phyloP scores from a whole-genome alignment of 495 filamentous ascomycete species.

The Bathelium albidoporum region DNA sequence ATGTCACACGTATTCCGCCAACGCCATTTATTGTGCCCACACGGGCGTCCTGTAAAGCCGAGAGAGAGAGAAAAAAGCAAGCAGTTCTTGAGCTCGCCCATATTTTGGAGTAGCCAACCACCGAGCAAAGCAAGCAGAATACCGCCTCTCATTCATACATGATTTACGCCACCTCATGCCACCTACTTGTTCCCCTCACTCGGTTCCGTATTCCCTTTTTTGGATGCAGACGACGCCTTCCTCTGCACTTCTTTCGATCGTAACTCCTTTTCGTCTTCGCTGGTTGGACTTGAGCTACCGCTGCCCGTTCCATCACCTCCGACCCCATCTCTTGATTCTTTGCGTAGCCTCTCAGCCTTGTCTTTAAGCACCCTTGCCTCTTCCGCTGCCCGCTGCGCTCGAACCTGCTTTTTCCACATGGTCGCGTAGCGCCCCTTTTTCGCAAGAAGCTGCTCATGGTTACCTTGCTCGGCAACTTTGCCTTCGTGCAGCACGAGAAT shows the following conservation, averaged over 20 bases:
- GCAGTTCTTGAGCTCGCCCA: neutral
- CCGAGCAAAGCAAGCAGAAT: neutral
- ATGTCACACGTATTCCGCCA: slow-evolving; percentile 1
- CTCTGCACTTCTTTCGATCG: neutral
- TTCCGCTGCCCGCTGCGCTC: slow-evolving; percentile 72
- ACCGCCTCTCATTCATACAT: neutral
- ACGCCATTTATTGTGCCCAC: neutral
- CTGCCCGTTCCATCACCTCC: slow-evolving; percentile 5
- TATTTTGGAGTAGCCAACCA: slow-evolving; percentile 1
- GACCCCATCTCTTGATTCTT: slow-evolving; percentile 24
- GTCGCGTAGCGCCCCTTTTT: slow-evolving; percentile 69
- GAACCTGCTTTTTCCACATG: slow-evolving; percentile 96
- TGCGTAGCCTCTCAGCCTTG: slow-evolving; percentile 46
- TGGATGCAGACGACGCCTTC: neutral
- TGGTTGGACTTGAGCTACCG: slow-evolving; percentile 18
- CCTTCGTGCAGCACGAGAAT: slow-evolving; percentile 88
- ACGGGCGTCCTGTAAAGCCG: neutral
- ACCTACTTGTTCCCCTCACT: neutral
- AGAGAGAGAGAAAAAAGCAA: neutral
- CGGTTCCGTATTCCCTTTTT: neutral
- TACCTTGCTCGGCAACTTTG: slow-evolving; percentile 72
- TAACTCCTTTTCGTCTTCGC: slow-evolving; percentile 28
- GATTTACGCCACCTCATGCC: neutral
- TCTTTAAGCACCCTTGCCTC: slow-evolving; percentile 50
- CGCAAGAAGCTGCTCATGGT: slow-evolving; percentile 72